These are phyloP conservation scores for Flaveria ramosissima DNA, from an alignment of 129 eudicot species.

Conservation along the genomic window DNA sequence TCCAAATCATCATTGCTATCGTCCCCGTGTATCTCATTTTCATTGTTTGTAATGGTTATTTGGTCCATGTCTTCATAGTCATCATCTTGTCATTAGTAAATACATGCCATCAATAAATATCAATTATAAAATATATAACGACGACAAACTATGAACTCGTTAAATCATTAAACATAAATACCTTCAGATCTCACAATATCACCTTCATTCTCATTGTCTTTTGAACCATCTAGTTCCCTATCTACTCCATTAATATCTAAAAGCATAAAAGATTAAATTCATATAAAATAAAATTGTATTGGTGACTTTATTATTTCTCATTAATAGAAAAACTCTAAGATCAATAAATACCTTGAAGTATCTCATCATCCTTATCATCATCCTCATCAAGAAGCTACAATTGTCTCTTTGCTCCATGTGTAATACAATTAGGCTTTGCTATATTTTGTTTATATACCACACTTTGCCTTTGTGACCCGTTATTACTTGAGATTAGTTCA, in stretches of 20 bases:
- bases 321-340: not conserved
- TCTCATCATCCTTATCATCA: not conserved
- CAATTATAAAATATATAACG: not conserved
- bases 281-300: not conserved
- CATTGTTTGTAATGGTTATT: too few species aligned
- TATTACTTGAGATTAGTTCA: not conserved
- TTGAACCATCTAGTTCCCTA: not conserved
- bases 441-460: not conserved
- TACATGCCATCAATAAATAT: not conserved
- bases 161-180: not conserved
- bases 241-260: not conserved
- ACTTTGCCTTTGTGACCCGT: not conserved
- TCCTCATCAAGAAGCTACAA: not conserved
- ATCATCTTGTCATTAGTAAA: not conserved
- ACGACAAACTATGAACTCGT: not conserved
- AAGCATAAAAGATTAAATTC: not conserved
- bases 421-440: too few species aligned
- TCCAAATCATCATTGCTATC: too few species aligned
- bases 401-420: not conserved
- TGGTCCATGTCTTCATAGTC: not conserved
- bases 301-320: not conserved
- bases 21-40: too few species aligned
- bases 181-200: not conserved
- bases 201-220: not conserved
- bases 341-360: not conserved